Evolutionary conservation across 306 rosid genomes (phyloP), one percentile per base, ranked within the genome.

Genomic region (Abrus pulchellus): DNA sequence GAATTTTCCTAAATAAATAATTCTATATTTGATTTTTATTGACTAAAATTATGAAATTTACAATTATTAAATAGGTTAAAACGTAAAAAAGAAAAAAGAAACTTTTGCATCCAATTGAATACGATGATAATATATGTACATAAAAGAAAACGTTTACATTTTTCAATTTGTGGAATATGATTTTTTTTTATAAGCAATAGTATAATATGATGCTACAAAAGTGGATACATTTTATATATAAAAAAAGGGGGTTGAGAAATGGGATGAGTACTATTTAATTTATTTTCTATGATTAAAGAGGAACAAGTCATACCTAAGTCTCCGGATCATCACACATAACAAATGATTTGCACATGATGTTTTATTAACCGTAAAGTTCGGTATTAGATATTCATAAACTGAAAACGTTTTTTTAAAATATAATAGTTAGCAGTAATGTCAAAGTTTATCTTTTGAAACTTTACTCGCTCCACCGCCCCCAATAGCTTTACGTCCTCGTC

Each of bases 291-390:
- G 38, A 27, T 54, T 27, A 43, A 9, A 66, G 52, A 36, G 3
- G 14, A 66, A 66, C 38, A 6, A 5, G 30, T 48, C 75, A 69
- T 50, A 29, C 29, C 11, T 48, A 8, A 27, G 13, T 29, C 28
- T 70, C 13, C 30, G 1, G 45, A 34, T 69, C 28, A 69, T 29
- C 13, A 28, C 12, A 69, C 30, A 48, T 13, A 32, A 70, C 32
- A 60, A 70, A 33, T 30, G 60, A 49, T 69, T 69, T 48, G 6
- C 60, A 69, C 44, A 68, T 32, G 45, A 69, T 29, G 48, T 69
- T 48, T 69, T 1, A 29, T 30, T 48, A 68, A 68, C 59, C 29
- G 11, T 6, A 30, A 48, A 49, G 60, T 49, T 12, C 49, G 54
- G 38, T 29, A 44, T 43, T 27, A 65, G 13, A 20, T 36, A 5